phyloP scores from a whole-genome alignment of 352 stramenopile genomes.

The Phytophthora tubulina region DNA sequence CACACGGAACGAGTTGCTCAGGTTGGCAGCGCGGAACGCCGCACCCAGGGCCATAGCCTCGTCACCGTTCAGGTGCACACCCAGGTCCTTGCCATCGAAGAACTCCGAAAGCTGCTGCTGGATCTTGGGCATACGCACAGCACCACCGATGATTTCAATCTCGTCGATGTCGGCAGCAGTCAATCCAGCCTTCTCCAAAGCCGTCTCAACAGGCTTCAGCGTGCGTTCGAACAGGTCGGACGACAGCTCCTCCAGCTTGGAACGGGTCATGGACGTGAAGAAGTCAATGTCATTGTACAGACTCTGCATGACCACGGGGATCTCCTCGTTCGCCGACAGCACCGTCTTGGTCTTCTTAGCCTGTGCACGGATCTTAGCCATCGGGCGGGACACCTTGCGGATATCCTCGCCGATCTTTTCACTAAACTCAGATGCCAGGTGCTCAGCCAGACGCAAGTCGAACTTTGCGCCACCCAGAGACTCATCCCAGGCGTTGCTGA shows the following conservation, averaged over 20 bases:
- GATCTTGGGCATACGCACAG: slow-evolving; percentile 96
- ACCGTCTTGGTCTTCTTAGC: slow-evolving; percentile 98
- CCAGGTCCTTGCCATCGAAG: slow-evolving; percentile 88
- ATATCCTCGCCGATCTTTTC: slow-evolving; percentile 93
- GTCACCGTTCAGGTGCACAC: slow-evolving; percentile 98
- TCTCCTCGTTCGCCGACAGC: slow-evolving; percentile 96
- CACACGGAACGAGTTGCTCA: slow-evolving; percentile 96
- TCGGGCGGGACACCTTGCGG: slow-evolving; percentile 86
- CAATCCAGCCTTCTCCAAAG: slow-evolving; percentile 90
- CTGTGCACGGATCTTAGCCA: slow-evolving; percentile 96
- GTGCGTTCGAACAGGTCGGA: slow-evolving; percentile 90
- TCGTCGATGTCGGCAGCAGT: slow-evolving; percentile 93
- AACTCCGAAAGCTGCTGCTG: slow-evolving; percentile 90
- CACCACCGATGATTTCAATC: slow-evolving; percentile 97
- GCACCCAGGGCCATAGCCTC: slow-evolving; percentile 97
- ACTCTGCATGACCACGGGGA: slow-evolving; percentile 95
- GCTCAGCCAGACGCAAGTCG: slow-evolving; percentile 93
- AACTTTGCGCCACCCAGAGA: slow-evolving; percentile 93
- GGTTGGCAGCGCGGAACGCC: slow-evolving; percentile 96
- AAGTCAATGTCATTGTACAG: slow-evolving; percentile 96
- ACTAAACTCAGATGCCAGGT: slow-evolving; percentile 96
- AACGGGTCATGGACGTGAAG: slow-evolving; percentile 89
- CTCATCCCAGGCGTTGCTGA: slow-evolving; percentile 95
- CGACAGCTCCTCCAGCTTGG: slow-evolving; percentile 93
- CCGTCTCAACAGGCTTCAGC: slow-evolving; percentile 86